Conservation (phyloP, 805 yeast genomes). For the Saturnispora zaruensis region DNA sequence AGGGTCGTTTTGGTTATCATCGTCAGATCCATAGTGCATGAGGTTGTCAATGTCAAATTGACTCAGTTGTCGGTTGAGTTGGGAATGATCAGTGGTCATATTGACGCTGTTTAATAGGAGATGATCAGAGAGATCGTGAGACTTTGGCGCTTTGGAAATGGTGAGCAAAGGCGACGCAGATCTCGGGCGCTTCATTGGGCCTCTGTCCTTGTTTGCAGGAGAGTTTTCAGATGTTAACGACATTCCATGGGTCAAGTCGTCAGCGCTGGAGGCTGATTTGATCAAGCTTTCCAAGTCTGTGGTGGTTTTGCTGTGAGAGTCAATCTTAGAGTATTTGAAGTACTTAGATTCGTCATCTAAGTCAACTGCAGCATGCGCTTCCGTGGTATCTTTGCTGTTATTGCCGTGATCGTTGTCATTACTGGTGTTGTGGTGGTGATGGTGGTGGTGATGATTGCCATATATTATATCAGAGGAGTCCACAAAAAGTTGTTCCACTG, state of each 20-base stretch:
- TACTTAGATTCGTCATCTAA: not conserved
- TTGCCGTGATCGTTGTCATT: not conserved
- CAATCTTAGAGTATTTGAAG: not conserved
- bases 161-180: not conserved
- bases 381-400: not conserved
- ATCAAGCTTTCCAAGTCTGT: not conserved
- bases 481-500: not conserved
- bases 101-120: constrained; percentile 5
- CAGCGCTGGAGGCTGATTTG: not conserved
- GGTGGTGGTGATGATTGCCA: not conserved
- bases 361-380: not conserved
- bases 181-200: not conserved
- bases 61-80: constrained; percentile 25
- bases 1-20: constrained; percentile 13
- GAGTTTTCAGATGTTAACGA: not conserved
- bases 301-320: not conserved
- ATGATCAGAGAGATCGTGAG: constrained; percentile 2
- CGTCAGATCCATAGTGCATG: constrained; percentile 6
- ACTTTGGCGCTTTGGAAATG: not conserved
- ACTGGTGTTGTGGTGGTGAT: too few relatives aligned
- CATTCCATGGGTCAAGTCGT: constrained; percentile 1
- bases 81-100: constrained; percentile 24
- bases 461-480: constrained; percentile 1
- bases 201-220: not conserved
- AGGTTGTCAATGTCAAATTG: constrained; percentile 18